phyloP scores from a whole-genome alignment of 2,329 filamentous ascomycete species.

The Cladophialophora chaetospira region DNA sequence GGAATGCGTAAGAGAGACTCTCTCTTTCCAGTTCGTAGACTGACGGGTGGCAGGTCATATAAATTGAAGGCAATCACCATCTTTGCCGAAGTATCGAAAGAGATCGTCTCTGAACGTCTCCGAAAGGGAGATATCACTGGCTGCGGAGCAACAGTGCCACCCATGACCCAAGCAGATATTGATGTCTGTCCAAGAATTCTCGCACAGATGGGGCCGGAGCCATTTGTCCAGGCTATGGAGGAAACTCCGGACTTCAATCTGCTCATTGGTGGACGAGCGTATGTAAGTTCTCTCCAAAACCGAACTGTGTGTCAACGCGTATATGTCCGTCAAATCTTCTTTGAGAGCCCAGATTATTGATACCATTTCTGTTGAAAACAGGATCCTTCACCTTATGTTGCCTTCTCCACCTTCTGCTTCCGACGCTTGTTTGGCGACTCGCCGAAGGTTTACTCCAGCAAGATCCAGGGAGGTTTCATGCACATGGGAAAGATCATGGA shows the following conservation, averaged over 20 bases:
- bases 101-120: constrained; percentile 36
- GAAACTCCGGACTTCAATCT: constrained; percentile 48
- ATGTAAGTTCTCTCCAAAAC: too few relatives aligned
- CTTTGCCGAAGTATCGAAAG: constrained; percentile 42
- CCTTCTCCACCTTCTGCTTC: constrained; percentile 39
- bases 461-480: constrained; percentile 42
- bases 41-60: not conserved
- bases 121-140: constrained; percentile 41
- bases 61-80: not conserved
- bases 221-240: constrained; percentile 47
- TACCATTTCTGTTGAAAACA: too few relatives aligned
- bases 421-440: not conserved
- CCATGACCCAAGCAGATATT: constrained; percentile 43
- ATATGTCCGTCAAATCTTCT: too few relatives aligned
- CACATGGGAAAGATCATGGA: constrained; percentile 62
- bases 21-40: constrained; percentile 24
- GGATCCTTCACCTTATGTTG: constrained; percentile 47
- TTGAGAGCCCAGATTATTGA: too few relatives aligned
- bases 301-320: too few relatives aligned
- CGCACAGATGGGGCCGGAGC: constrained; percentile 51
- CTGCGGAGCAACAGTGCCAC: constrained; percentile 41
- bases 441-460: constrained; percentile 17
- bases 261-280: constrained; percentile 50
- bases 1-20: not conserved
- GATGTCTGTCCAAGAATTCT: constrained; percentile 42